Conservation (phyloP, 1,139 yeast species). For the Pichia sp. region DNA sequence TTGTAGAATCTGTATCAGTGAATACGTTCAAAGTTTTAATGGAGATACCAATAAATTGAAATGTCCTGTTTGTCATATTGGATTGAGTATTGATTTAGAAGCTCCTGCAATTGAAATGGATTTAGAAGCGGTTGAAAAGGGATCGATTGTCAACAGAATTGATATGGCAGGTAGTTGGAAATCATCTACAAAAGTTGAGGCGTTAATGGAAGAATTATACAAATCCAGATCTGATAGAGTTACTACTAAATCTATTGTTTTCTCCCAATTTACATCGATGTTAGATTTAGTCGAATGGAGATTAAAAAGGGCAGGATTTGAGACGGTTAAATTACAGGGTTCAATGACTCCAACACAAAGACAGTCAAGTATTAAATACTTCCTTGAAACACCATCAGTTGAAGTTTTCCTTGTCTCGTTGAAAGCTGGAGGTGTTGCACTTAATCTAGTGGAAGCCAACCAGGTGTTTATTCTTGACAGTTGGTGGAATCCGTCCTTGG, state of each 20-base stretch:
- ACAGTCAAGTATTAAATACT: constrained; percentile 81
- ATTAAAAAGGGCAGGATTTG: constrained; percentile 85
- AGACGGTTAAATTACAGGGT: constrained; percentile 89
- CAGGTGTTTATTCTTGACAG: constrained; percentile 94
- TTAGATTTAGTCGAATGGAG: constrained; percentile 94
- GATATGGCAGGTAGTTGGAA: constrained; percentile 84
- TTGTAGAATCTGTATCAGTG: constrained; percentile 86
- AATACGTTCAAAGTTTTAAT: constrained; percentile 76
- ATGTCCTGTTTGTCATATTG: constrained; percentile 96
- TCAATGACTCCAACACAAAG: constrained; percentile 95
- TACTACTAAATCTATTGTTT: constrained; percentile 91
- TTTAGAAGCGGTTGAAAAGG: constrained; percentile 56
- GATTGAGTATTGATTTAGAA: constrained; percentile 79
- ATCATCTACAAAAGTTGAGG: constrained; percentile 94
- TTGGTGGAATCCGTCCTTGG: constrained; percentile 99
- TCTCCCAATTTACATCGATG: constrained; percentile 96
- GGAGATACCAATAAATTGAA: constrained; percentile 56
- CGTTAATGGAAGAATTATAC: constrained; percentile 86
- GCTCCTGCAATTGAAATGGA: constrained; percentile 84
- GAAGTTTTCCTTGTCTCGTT: constrained; percentile 91
- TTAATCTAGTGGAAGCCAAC: constrained; percentile 92
- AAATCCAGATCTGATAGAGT: constrained; percentile 77
- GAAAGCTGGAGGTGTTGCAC: constrained; percentile 98
- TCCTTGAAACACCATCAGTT: constrained; percentile 86
- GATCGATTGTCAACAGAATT: constrained; percentile 84